These are phyloP conservation scores for Cynara cardunculus DNA, from an alignment of 129 eudicot genomes.

Conservation along the genomic window DNA sequence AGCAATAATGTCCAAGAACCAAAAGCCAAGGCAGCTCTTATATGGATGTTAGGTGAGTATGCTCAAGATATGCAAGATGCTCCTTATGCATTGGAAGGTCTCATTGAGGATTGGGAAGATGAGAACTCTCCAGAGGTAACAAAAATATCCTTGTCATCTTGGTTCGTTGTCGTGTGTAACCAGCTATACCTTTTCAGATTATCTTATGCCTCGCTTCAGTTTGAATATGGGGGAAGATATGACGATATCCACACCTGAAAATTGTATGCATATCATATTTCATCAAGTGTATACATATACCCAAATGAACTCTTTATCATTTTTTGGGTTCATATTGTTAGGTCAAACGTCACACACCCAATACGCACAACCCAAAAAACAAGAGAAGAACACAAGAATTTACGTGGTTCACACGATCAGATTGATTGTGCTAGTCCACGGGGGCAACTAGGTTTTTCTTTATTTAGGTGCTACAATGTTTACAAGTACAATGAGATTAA, in stretches of 20 bases:
- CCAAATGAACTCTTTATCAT: neutral
- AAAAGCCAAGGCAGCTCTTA: slow-evolving; percentile 96
- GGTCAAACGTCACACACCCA: too few species aligned
- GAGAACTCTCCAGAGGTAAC: slow-evolving; percentile 90
- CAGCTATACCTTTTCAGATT: neutral
- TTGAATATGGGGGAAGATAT: too few species aligned
- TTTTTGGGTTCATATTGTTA: neutral
- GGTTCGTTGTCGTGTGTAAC: neutral
- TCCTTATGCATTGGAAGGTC: slow-evolving; percentile 84
- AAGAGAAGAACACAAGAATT: too few species aligned
- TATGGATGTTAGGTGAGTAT: slow-evolving; percentile 99
- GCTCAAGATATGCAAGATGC: slow-evolving; percentile 98
- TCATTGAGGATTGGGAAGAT: slow-evolving; percentile 89
- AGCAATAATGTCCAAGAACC: slow-evolving; percentile 96
- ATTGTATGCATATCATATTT: too few species aligned
- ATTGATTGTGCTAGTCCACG: too few species aligned
- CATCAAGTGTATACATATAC: neutral
- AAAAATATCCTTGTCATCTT: neutral
- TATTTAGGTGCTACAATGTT: too few species aligned
- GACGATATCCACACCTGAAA: too few species aligned
- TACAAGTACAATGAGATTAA: too few species aligned
- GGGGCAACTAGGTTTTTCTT: too few species aligned
- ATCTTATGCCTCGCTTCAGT: neutral
- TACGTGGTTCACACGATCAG: too few species aligned
- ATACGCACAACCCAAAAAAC: too few species aligned